Evolutionary conservation across 2,329 filamentous ascomycete species (phyloP), one percentile per base, ranked within the genome.

Genomic region (Neoscytalidium dimidiatum): DNA sequence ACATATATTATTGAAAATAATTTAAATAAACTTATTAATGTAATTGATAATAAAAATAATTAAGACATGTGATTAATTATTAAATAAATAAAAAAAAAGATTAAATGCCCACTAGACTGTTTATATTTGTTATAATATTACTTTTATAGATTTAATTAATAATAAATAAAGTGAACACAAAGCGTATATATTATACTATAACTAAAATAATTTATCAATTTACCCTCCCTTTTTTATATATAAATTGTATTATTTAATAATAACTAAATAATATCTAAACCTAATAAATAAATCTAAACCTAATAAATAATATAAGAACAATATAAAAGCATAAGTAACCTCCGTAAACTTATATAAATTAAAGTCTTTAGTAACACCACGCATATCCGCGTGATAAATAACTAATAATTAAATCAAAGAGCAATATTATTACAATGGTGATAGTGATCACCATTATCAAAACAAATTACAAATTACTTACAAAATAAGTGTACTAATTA

Each of bases 1-100:
- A 13, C 35, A 38, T 38, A 38, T 17, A 38, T 38, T 46, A 48
- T 23, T 61, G 19, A 8, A 46, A 17, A 61, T 9, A 61, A 9
- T 61, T 14, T 17, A 61, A 17, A 23, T 61, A 26, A 21, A 49
- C 46, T 19, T 49, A 49, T 49, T 49, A 21, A 14, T 11, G 19
- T 11, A 14, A 21, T n/a, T n/a, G 26, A 13, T 38, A 38, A 38
- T 38, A 38, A 38, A 38, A 17, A 38, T 38, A 38, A 38, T 13
- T 13, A 17, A 13, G 17, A 38, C 35, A 38, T 38, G 17, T 13
- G 17, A 38, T 38, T 38, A 38, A 38, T 38, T 38, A 38, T 38
- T n/a, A n/a, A n/a, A n/a, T n/a, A n/a, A n/a, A n/a, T 38, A 49
- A 49, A 49, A n/a, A 52, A 52, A 52, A 52, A 52, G 8, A 52